phyloP scores from a whole-genome alignment of 1,284 basidiomycete genomes.

The Ceratobasidium sp. region DNA sequence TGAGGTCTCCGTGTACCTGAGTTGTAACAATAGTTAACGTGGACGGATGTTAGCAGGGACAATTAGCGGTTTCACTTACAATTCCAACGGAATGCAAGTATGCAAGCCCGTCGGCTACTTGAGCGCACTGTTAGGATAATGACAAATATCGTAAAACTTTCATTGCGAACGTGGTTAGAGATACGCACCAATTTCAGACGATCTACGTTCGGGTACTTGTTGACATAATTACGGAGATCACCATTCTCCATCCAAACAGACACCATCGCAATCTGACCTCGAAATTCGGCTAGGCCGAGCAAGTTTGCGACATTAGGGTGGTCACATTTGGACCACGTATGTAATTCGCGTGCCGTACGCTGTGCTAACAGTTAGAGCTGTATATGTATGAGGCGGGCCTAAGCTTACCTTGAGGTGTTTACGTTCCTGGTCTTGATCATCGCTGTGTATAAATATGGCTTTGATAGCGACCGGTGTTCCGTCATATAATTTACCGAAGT shows the following conservation, averaged over 20 bases:
- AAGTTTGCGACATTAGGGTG: not conserved
- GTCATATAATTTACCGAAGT: not conserved
- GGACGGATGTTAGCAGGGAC: not conserved
- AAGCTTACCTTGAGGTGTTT: not conserved
- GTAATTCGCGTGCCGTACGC: slow-evolving; percentile 4
- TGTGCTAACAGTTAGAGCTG: not conserved
- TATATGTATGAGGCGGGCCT: not conserved
- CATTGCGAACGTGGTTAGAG: not conserved
- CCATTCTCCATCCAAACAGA: slow-evolving; percentile 17
- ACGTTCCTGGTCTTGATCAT: not conserved
- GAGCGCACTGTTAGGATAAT: not conserved
- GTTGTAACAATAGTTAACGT: not conserved
- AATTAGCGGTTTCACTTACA: not conserved
- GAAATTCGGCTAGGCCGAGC: slow-evolving; percentile 1
- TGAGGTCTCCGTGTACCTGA: slow-evolving; percentile 6
- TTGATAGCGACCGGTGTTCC: not conserved
- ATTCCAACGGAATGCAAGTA: not conserved
- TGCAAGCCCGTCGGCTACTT: not conserved
- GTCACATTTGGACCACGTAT: slow-evolving; percentile 8
- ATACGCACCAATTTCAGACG: not conserved
- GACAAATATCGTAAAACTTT: not conserved
- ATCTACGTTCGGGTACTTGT: not conserved
- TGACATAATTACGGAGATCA: not conserved
- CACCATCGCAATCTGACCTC: not conserved
- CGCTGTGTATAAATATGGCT: not conserved